Percentiles rank a stretch among this genome's conserved stretches.
phyloP scores from a whole-genome alignment of 495 filamentous ascomycete genomes.

The Trichocladium antarcticum region DNA sequence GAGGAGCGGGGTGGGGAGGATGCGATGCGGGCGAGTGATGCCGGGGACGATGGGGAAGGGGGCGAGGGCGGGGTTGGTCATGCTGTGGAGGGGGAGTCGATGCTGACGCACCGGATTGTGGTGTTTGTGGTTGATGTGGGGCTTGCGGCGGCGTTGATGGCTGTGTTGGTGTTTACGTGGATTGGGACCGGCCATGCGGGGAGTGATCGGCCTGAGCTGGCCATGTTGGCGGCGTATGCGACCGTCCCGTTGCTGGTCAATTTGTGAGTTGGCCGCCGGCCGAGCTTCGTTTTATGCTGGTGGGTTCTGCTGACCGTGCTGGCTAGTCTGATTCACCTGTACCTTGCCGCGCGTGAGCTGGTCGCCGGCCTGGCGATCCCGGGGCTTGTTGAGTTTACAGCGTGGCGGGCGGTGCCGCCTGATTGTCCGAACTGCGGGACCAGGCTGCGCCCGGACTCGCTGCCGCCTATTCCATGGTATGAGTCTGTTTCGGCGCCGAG shows the following conservation, averaged over 20 bases:
- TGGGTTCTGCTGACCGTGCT: no score
- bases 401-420: conserved; percentile 28
- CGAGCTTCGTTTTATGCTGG: not conserved
- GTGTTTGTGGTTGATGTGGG: conserved; percentile 29
- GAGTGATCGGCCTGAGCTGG: conserved; percentile 18
- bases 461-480: conserved; percentile 30
- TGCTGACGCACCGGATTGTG: conserved; percentile 26
- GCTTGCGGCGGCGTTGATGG: conserved; percentile 27
- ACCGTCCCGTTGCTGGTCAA: conserved; percentile 33
- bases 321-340: conserved; percentile 30
- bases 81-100: not conserved
- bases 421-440: conserved; percentile 34
- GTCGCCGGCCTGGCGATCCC: conserved; percentile 30
- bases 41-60: conserved; percentile 8
- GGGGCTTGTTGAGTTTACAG: conserved; percentile 25
- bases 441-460: conserved; percentile 25
- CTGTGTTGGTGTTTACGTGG: conserved; percentile 34
- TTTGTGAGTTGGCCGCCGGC: conserved; percentile 23
- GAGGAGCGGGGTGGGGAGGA: conserved; percentile 4
- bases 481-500: conserved; percentile 22
- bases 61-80: conserved; percentile 2
- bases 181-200: conserved; percentile 10
- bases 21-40: not conserved
- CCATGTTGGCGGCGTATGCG: conserved; percentile 33
- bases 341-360: conserved; percentile 30